Percentiles rank a stretch among this genome's conserved stretches.
These are phyloP conservation scores for Penicillium coffeae DNA, from an alignment of 495 filamentous ascomycete genomes.

Conservation along the genomic window DNA sequence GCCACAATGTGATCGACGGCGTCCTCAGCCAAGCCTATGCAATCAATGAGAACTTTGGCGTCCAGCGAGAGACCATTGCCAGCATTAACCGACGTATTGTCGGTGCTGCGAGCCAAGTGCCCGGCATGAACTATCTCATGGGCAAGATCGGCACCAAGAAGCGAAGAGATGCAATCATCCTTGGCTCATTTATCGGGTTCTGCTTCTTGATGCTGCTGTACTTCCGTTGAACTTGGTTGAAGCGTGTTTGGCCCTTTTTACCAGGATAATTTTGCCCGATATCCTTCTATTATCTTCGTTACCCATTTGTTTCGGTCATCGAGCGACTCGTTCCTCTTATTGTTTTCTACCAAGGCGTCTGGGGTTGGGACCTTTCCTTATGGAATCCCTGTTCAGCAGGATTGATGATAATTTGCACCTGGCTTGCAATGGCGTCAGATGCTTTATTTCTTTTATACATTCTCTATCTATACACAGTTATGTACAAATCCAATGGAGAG, in stretches of 20 bases:
- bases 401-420: constrained; percentile 16
- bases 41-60: constrained; percentile 83
- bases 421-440: constrained; percentile 13
- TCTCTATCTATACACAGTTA: constrained; percentile 22
- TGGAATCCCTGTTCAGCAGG: constrained; percentile 12
- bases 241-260: constrained; percentile 3
- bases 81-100: constrained; percentile 88
- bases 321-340: constrained; percentile 16
- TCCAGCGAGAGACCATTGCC: constrained; percentile 80
- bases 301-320: constrained; percentile 13
- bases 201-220: constrained; percentile 86
- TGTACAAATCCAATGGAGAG: constrained; percentile 27
- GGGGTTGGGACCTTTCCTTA: constrained; percentile 14
- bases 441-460: constrained; percentile 24
- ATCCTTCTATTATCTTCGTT: constrained; percentile 6
- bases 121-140: constrained; percentile 90
- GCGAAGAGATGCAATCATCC: constrained; percentile 89
- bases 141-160: constrained; percentile 92
- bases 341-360: constrained; percentile 19
- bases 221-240: constrained; percentile 53
- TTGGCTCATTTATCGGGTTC: constrained; percentile 84
- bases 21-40: constrained; percentile 97
- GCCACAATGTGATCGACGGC: constrained; percentile 80
- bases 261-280: constrained; percentile 3
- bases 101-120: constrained; percentile 80